Conservation (phyloP, 129 eudicot genomes). For the Flaveria linearis region DNA sequence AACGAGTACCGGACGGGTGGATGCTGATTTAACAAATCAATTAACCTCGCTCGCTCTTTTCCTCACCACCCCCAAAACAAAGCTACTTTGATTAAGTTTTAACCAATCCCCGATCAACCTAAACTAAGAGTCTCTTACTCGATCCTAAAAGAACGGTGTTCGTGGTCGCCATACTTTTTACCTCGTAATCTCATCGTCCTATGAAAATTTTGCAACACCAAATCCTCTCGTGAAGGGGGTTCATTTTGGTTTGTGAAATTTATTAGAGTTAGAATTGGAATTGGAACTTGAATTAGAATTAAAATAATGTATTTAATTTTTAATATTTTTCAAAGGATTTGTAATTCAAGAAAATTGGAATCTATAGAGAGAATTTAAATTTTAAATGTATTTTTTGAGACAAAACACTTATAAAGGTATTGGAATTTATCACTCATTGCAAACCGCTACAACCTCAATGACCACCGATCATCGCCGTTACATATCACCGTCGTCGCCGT, state of each 20-base stretch:
- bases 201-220: not conserved
- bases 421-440: no score
- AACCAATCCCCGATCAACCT: conserved; percentile 14
- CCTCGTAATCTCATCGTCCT: not conserved
- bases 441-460: no score
- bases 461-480: no score
- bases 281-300: no score
- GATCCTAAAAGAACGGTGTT: not conserved
- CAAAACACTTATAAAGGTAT: no score
- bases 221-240: not conserved
- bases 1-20: conserved; percentile 50
- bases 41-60: conserved; percentile 5
- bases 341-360: no score
- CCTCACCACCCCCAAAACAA: conserved; percentile 11
- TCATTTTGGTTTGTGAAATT: not conserved
- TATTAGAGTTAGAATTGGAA: no score
- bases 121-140: conserved; percentile 19
- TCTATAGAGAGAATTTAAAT: no score
- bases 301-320: no score
- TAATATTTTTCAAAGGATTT: no score
- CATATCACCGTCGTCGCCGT: no score
- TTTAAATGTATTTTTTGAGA: no score
- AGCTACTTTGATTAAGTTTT: conserved; percentile 28
- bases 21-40: conserved; percentile 49
- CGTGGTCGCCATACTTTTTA: not conserved